Conservation (phyloP, 805 yeast species). For the Candida germanica region DNA sequence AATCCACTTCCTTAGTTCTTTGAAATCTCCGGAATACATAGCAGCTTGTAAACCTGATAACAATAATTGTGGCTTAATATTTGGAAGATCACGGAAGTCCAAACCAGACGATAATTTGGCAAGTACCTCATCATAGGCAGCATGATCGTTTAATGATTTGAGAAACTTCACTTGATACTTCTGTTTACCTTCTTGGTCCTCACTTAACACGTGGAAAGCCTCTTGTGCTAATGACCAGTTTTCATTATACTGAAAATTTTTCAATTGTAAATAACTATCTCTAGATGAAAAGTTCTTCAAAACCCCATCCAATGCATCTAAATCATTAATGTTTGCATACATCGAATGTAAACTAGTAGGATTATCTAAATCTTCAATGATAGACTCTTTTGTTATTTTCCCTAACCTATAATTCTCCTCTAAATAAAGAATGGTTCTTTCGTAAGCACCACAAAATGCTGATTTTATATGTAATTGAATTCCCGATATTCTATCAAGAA, state of each 20-base stretch:
- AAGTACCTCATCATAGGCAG: conserved; percentile 65
- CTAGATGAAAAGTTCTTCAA: conserved; percentile 68
- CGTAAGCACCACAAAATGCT: conserved; percentile 79
- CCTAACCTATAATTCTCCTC: conserved; percentile 66
- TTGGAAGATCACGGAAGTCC: conserved; percentile 17
- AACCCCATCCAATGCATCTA: conserved; percentile 87
- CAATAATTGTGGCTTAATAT: conserved; percentile 54
- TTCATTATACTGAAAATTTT: conserved; percentile 78
- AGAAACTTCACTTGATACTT: conserved; percentile 53
- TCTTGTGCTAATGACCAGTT: conserved; percentile 87
- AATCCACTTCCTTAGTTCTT: conserved; percentile 57
- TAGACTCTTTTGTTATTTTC: conserved; percentile 13
- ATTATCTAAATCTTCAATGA: conserved; percentile 30
- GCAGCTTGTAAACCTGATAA: conserved; percentile 74
- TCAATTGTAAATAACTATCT: conserved; percentile 59
- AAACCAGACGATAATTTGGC: conserved; percentile 43
- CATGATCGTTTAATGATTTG: conserved; percentile 72
- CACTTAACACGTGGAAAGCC: conserved; percentile 68
- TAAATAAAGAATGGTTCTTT: conserved; percentile 79
- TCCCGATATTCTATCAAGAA: conserved; percentile 59
- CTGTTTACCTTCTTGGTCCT: conserved; percentile 31
- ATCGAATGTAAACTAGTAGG: conserved; percentile 63
- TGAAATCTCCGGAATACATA: conserved; percentile 56
- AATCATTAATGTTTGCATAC: conserved; percentile 84
- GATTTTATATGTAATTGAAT: conserved; percentile 74